Base-by-base conservation (phyloP, 2,329 filamentous ascomycete genomes). In the Microcyclospora pomicola region DNA sequence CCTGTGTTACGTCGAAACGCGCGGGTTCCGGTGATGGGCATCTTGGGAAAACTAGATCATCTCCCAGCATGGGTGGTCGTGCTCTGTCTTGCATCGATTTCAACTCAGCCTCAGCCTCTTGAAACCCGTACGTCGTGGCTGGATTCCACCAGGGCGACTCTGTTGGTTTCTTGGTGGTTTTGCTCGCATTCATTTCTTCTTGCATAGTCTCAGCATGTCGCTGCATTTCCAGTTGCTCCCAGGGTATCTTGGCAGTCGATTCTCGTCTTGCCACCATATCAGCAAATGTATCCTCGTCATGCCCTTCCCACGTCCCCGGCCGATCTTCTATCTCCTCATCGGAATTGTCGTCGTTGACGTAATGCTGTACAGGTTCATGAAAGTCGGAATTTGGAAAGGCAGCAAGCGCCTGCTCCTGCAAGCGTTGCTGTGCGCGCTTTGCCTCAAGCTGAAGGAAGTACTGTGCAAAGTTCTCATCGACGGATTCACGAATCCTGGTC, bases 61-160 rank as follows among this genome's bases (percentile, higher is more conserved):
- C 65, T 39, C 88, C 88, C 9, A 94, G 73, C 86, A 96, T 92
- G 9, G 88, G 88, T 31, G 88, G 88, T 31, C 69, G 72, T 16
- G 71, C 70, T 32, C 67, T 65, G 42, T 76, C 77, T 15, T 68
- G 68, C 64, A 75, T 72, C 16, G 67, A 65, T 43, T 68, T 63
- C 30, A 74, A 46, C 41, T 67, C 65, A 14, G 47, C 49, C 39
- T 67, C 61, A 31, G 53, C 57, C 36, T 60, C 48, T 34, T 52
- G 41, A 49, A 48, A 38, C 14, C 41, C 48, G 15, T 42, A 46
- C 9, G 40, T 47, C 16, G 53, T 51, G 12, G 50, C 55, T 9
- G 59, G 55, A 35, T 60, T 62, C 42, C 61, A 62, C 56, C 64
- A 67, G 10, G 55, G 54, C 4, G 52, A 56, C 27, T 42, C 40